phyloP scores from a whole-genome alignment of 805 yeast genomes.

The Teunomyces cretensis region DNA sequence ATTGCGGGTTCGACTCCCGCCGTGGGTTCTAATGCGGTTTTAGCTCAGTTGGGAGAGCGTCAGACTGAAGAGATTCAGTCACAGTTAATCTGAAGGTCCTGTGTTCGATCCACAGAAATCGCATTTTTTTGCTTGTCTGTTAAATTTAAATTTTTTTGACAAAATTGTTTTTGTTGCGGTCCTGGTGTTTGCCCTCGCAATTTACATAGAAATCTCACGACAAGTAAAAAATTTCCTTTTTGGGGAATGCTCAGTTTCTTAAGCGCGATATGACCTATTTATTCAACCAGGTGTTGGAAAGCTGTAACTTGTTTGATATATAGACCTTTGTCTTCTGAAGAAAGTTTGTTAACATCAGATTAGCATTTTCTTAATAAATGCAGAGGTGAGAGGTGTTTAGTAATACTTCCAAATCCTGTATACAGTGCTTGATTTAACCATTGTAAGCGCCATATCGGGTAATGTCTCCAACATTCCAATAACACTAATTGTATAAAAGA shows the following conservation, averaged over 20 bases:
- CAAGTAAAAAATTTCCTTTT: neutral
- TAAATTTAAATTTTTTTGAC: too few species aligned
- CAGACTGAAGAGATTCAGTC: slow-evolving; percentile 37
- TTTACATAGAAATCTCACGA: too few species aligned
- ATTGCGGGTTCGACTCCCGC: slow-evolving; percentile 64
- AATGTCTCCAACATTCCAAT: slow-evolving; percentile 24
- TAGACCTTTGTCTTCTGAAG: too few species aligned
- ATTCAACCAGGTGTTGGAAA: slow-evolving; percentile 8
- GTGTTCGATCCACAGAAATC: slow-evolving; percentile 84
- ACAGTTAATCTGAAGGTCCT: slow-evolving; percentile 72
- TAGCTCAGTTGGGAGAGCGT: slow-evolving; percentile 43
- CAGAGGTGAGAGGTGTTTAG: too few species aligned
- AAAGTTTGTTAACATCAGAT: too few species aligned
- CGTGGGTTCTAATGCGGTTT: slow-evolving; percentile 38
- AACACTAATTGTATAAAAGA: neutral
- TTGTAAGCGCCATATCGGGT: neutral
- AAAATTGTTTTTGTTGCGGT: neutral
- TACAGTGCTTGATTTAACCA: neutral
- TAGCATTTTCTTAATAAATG: too few species aligned
- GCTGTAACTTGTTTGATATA: too few species aligned
- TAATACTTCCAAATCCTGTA: too few species aligned
- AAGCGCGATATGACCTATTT: neutral
- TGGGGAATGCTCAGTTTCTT: neutral
- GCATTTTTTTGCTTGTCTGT: slow-evolving; percentile 34
- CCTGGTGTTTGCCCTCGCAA: neutral